Base-by-base conservation (phyloP, 2,329 filamentous ascomycete genomes). In the Pyrenochaeta sp. region DNA sequence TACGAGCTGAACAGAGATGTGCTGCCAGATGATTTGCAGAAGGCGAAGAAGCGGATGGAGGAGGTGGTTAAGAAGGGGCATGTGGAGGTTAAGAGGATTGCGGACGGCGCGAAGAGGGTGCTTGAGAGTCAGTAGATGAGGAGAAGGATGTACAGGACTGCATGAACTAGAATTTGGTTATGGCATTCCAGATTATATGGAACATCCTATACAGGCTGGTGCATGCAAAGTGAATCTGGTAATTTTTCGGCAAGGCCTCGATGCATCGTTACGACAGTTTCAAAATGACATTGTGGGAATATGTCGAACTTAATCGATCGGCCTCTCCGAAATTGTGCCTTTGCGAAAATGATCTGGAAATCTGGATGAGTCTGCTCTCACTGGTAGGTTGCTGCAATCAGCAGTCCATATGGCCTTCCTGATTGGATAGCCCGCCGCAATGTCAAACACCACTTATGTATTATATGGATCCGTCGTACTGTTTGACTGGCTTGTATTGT, bases 31-130 rank as follows among this genome's bases (percentile, higher is more conserved):
- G 81, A 84, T 66, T 54, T 83, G 56, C 80, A 82, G 60, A 83
- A 83, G 68, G 82, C 81, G 13, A 75, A 76, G 32, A 77, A 77
- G 65, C 59, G 71, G 64, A 84, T 84, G 82, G 82, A 84, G 63
- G 82, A 83, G 51, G 77, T 82, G 37, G 80, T 82, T 2, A 81
- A 83, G 74, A 82, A 79, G 68, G 80, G 79, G 2, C 74, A 75
- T 32, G 73, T 68, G 0, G 81, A 84, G 71, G 75, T 84, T 24
- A 84, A 83, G 78, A 78, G 78, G 70, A 79, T 83, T 58, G 75
- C 78, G 4, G 81, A 84, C 49, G 77, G 75, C 0, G 81, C 81
- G 25, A 83, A 79, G 74, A 81, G 77, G 72, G 81, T 81, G 30
- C 67, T 84, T 57, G 77, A 79, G 57, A 72, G 65, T 55, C 67